Percentiles rank a stretch among this genome's conserved stretches.
Conservation (phyloP, 2,329 filamentous ascomycete species). For the Xylaria sp. region DNA sequence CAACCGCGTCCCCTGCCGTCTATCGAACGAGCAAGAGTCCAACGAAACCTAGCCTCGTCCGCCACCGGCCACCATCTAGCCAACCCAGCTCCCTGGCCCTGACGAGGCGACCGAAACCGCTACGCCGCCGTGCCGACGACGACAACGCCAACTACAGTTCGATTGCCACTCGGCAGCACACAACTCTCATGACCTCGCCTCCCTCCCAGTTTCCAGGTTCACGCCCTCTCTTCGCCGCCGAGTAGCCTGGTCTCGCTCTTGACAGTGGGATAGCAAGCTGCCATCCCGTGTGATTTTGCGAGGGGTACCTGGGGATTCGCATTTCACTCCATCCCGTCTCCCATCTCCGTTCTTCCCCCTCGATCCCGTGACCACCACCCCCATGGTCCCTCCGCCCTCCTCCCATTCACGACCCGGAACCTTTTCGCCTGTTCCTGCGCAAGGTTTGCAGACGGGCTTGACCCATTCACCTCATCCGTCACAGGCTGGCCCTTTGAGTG, state of each 20-base stretch:
- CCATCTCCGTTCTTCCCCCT: constrained; percentile 31
- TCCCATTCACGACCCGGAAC: constrained; percentile 63
- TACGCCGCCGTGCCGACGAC: background rate
- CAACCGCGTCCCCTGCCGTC: too few relatives aligned
- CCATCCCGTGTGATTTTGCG: constrained; percentile 33
- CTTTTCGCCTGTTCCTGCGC: constrained; percentile 65
- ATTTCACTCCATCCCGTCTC: constrained; percentile 27
- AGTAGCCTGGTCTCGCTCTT: constrained; percentile 15
- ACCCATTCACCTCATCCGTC: constrained; percentile 63
- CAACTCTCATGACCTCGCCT: constrained; percentile 39
- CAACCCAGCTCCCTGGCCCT: too few relatives aligned
- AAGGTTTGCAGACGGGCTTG: constrained; percentile 61
- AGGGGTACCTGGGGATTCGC: constrained; percentile 40
- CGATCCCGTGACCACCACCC: constrained; percentile 39
- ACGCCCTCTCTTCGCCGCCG: constrained; percentile 26
- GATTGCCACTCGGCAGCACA: constrained; percentile 13
- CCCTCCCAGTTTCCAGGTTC: constrained; percentile 28
- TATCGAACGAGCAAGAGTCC: too few relatives aligned
- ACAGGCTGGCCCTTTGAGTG: constrained; percentile 61
- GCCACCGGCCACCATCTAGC: too few relatives aligned
- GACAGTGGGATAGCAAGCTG: constrained; percentile 15
- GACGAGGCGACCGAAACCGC: too few relatives aligned
- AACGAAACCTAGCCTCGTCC: too few relatives aligned
- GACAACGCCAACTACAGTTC: background rate
- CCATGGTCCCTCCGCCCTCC: constrained; percentile 44